Evolutionary conservation across 768 basidiomycete genomes (phyloP).

Genomic region (Cyclocybe cylindracea): DNA sequence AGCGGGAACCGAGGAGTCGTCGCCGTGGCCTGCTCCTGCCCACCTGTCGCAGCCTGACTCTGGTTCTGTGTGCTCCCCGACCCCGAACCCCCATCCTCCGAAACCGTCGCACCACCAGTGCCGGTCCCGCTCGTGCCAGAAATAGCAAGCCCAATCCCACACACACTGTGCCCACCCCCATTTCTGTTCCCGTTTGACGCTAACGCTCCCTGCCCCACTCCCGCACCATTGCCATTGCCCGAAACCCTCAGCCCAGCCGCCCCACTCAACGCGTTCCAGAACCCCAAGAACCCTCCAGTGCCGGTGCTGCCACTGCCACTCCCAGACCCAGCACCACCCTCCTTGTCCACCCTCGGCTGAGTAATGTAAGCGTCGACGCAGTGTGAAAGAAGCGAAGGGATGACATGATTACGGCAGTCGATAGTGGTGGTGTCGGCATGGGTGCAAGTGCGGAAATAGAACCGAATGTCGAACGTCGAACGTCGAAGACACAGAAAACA

Average conservation of each 20-base stretch:
- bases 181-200: neutral
- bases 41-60: neutral
- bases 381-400: no score
- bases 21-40: neutral
- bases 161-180: neutral
- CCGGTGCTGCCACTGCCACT: constrained; percentile 5
- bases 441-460: no score
- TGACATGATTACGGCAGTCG: no score
- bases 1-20: constrained; percentile 30
- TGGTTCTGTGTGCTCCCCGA: no score
- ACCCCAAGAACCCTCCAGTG: constrained; percentile 52
- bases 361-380: neutral
- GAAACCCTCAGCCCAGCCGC: constrained; percentile 32
- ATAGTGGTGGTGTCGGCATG: no score
- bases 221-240: constrained; percentile 23
- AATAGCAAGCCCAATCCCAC: neutral
- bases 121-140: neutral
- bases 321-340: constrained; percentile 8
- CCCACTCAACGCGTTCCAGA: constrained; percentile 51
- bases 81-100: neutral
- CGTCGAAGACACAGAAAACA: no score
- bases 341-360: constrained; percentile 10
- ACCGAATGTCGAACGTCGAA: no score
- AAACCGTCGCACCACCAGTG: neutral
- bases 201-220: constrained; percentile 1